These are phyloP conservation scores for Fusarium protoensiforme DNA, from an alignment of 2,329 filamentous ascomycete species.

Conservation along the genomic window DNA sequence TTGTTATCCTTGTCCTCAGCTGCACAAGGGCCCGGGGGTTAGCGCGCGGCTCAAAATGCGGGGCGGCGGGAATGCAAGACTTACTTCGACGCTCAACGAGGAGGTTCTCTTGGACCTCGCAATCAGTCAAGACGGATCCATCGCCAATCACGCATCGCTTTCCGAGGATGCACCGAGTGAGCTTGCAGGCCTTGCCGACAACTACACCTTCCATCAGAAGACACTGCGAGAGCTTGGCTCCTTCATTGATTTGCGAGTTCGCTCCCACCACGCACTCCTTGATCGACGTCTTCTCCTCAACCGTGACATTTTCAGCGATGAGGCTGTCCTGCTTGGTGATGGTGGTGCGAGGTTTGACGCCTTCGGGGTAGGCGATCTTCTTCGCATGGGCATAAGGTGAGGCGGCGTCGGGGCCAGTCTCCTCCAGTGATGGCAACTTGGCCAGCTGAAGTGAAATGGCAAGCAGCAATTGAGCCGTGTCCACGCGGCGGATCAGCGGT, in stretches of 20 bases:
- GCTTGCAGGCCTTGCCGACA: slow-evolving; percentile 83
- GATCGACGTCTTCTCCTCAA: slow-evolving; percentile 90
- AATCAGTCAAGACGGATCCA: slow-evolving; percentile 82
- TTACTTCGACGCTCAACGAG: slow-evolving; percentile 82
- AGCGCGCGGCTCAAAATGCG: slow-evolving; percentile 6
- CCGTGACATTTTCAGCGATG: slow-evolving; percentile 87
- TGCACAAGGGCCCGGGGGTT: slow-evolving; percentile 45
- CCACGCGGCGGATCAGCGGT: slow-evolving; percentile 85
- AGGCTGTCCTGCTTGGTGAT: slow-evolving; percentile 86
- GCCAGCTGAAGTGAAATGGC: slow-evolving; percentile 86
- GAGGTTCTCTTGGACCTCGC: slow-evolving; percentile 91
- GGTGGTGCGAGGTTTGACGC: slow-evolving; percentile 82
- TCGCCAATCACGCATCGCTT: slow-evolving; percentile 85
- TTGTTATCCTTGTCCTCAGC: slow-evolving; percentile 76
- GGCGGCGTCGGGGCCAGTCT: slow-evolving; percentile 64
- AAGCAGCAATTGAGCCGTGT: slow-evolving; percentile 85
- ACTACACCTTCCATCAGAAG: slow-evolving; percentile 92
- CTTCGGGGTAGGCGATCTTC: slow-evolving; percentile 86
- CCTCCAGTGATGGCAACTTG: slow-evolving; percentile 79
- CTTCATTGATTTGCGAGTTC: slow-evolving; percentile 85
- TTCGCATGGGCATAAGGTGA: slow-evolving; percentile 81
- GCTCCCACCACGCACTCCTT: slow-evolving; percentile 91
- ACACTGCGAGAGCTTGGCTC: slow-evolving; percentile 88
- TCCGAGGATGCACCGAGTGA: slow-evolving; percentile 90
- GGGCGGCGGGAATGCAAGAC: slow-evolving; percentile 48